Evolutionary conservation across 805 yeast genomes (phyloP), one percentile per base, ranked within the genome.

Genomic region (Saccharomycopsis selenospora): DNA sequence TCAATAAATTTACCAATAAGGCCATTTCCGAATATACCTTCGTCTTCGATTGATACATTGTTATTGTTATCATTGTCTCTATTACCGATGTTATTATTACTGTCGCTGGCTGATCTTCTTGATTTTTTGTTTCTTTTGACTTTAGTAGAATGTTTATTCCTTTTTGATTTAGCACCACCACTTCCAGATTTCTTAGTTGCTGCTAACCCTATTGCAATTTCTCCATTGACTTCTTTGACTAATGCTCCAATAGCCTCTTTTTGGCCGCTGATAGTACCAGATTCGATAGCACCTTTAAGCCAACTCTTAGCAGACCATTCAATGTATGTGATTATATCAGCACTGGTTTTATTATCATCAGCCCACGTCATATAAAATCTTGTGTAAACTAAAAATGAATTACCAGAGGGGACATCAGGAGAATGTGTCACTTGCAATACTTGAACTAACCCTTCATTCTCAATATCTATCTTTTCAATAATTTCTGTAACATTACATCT

Each of bases 401-500:
- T 73, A 5, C 95, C 93, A 28, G 85, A 79, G 0, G 95, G 95
- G n/a, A 85, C 87, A 65, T 85, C 93, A 0, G 93, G 95, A 0
- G 88, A 81, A 43, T 71, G 74, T 0, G 89, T 79, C 1, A 69
- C 61, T 55, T 82, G 85, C 2, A 73, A 69, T 2, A 80, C 76
- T 26, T 70, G 67, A 20, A 79, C 68, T 49, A 61, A 66, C 8
- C 53, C 55, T 11, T 49, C 53, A 23, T 68, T 65, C 4, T 73
- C 68, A 17, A 75, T 68, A 57, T 83, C 80, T 47, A 60, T 67
- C 40, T 72, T 68, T 26, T 79, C 77, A 14, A 84, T 59, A 2
- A 70, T 70, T 58, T 85, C 95, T 3, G 71, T 69, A 42, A 85
- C 80, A 14, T 69, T 61, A 66, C 91, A 84, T 50, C 66, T 66